Base-by-base conservation (phyloP, 148 eudicot genomes). In the Cornus florida region DNA sequence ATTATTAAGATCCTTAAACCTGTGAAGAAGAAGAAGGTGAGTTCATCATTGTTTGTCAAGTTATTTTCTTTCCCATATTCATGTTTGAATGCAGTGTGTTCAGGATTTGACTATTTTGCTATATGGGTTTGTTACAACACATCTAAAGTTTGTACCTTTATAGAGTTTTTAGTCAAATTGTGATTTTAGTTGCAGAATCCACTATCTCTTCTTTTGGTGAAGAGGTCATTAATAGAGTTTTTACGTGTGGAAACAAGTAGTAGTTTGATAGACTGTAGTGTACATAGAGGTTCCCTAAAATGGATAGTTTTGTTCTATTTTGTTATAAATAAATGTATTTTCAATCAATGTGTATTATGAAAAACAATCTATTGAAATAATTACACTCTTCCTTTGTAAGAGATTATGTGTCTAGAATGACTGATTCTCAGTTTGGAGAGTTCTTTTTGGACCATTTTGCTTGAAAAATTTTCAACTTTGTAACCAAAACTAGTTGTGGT, bases 1-100 rank as follows among this genome's bases (percentile, higher is more conserved):
- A 66, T 94, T n/a, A 93, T 94, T 69, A 94, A 94, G 89, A 93
- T 94, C 77, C 97, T 94, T 69, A 92, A 94, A 79, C 98, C 98
- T 48, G 97, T 94, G 31, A 94, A 93, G 90, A 94, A 94, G 92
- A 94, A 93, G 91, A 94, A 94, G 97, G 97, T 89, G 13, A 67
- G 83, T 72, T 41, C 32, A 10, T 5, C 71, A 38, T 50, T 17
- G 23, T 62, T 4, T 62, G 66, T 62, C 66, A 6, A n/a, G 66
- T 62, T 14, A 6, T 43, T 57, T 22, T 72, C 8, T 50, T 39
- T 46, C 67, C 31, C 0, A 5, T 5, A 13, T 28, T 50, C 31
- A 16, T 12, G 10, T 67, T 78, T 59, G 53, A 48, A 12, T 57
- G 64, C 7, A 17, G 24, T 62, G 22, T 62, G 6, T 43, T 43